Evolutionary conservation across 2,329 filamentous ascomycete species (phyloP).

Genomic region (Fusarium nelsonii): DNA sequence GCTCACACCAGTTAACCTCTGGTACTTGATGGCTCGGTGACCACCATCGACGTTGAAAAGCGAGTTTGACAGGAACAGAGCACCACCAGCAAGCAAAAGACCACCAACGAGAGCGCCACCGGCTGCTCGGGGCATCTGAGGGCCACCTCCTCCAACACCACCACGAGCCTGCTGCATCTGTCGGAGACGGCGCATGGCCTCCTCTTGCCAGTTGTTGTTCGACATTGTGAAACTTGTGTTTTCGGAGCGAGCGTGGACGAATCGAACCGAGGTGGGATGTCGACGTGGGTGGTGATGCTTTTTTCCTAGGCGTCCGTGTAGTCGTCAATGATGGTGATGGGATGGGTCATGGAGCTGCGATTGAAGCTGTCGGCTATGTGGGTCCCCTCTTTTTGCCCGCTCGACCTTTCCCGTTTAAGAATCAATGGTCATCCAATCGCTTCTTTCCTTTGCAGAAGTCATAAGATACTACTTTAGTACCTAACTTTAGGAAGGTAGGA

Average conservation of each 20-base stretch:
- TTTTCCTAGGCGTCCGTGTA: slow-evolving; percentile 28
- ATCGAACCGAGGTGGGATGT: slow-evolving; percentile 34
- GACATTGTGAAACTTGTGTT: slow-evolving; percentile 47
- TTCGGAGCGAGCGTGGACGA: slow-evolving; percentile 9
- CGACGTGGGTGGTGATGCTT: slow-evolving; percentile 31
- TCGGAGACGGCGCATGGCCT: slow-evolving; percentile 64
- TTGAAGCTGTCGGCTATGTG: slow-evolving; percentile 47
- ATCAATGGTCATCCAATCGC: slow-evolving; percentile 3
- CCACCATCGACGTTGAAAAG: slow-evolving; percentile 94
- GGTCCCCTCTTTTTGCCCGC: slow-evolving; percentile 44
- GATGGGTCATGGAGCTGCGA: slow-evolving; percentile 43
- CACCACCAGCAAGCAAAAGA: slow-evolving; percentile 61
- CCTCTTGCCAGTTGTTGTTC: slow-evolving; percentile 60
- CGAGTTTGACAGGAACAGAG: slow-evolving; percentile 68
- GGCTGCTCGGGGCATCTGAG: slow-evolving; percentile 57
- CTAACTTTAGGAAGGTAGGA: neutral
- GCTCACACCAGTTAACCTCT: slow-evolving; percentile 88
- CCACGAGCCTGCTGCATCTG: slow-evolving; percentile 61
- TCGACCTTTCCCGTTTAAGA: slow-evolving; percentile 42
- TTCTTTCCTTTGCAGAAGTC: neutral
- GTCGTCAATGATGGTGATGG: slow-evolving; percentile 42
- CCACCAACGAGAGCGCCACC: slow-evolving; percentile 58
- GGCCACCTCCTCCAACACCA: slow-evolving; percentile 59
- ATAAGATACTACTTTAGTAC: neutral
- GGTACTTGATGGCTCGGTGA: slow-evolving; percentile 99